Evolutionary conservation across 202 grass and related monocot species (phyloP).

Genomic region (Carex arenaria): DNA sequence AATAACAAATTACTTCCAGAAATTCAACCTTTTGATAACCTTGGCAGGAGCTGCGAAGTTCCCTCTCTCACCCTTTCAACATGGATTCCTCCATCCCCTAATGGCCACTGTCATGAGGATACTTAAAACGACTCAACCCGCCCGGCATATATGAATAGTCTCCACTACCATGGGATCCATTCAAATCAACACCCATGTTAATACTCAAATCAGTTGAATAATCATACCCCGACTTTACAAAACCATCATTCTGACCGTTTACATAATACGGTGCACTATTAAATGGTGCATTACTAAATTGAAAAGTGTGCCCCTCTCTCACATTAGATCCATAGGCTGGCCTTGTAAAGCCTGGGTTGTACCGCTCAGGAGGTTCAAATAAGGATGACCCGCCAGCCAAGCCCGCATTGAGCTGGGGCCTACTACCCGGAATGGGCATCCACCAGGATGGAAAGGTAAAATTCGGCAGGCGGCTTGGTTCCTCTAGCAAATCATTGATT

Average conservation of each 20-base stretch:
- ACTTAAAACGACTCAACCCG: conserved; percentile 53
- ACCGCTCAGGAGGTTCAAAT: conserved; percentile 39
- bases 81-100: conserved; percentile 28
- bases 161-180: conserved; percentile 28
- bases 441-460: background rate
- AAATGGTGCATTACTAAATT: conserved; percentile 25
- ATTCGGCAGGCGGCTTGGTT: conserved; percentile 11
- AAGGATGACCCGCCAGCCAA: conserved; percentile 38
- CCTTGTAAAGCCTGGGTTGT: conserved; percentile 25
- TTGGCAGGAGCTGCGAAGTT: background rate
- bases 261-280: conserved; percentile 33
- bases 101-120: conserved; percentile 44
- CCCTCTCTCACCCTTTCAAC: background rate
- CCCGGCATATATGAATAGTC: conserved; percentile 52
- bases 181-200: conserved; percentile 37
- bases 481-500: conserved; percentile 94
- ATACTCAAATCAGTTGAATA: conserved; percentile 31
- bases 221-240: conserved; percentile 44
- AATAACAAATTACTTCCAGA: conserved; percentile 1
- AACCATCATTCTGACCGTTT: conserved; percentile 38
- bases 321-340: conserved; percentile 35
- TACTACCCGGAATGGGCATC: background rate
- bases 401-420: conserved; percentile 13
- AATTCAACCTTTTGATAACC: background rate
- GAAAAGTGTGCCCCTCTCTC: conserved; percentile 40